phyloP scores from a whole-genome alignment of 352 stramenopile species.

The Phytopythium chamaehyphon region DNA sequence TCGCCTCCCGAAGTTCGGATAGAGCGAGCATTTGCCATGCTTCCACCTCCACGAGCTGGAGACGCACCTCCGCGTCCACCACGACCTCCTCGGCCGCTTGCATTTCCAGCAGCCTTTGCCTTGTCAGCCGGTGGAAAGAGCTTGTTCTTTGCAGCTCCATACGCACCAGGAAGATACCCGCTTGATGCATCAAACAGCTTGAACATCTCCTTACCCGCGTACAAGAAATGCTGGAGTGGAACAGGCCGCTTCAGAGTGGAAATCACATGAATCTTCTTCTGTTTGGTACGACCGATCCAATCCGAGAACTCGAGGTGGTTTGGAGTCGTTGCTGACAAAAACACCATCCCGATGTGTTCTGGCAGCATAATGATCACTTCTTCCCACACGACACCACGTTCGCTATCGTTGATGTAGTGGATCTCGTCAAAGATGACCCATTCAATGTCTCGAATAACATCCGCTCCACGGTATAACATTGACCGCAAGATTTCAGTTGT shows the following conservation, averaged over 20 bases:
- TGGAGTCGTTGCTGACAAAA: conserved; percentile 97
- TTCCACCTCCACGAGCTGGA: conserved; percentile 29
- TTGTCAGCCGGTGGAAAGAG: conserved; percentile 58
- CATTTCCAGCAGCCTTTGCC: conserved; percentile 24
- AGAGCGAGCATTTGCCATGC: conserved; percentile 36
- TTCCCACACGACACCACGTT: conserved; percentile 97
- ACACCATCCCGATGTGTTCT: conserved; percentile 96
- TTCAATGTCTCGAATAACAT: conserved; percentile 97
- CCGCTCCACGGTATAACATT: conserved; percentile 94
- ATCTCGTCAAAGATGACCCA: conserved; percentile 98
- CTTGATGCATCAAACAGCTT: conserved; percentile 63
- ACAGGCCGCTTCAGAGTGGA: conserved; percentile 96
- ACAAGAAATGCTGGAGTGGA: conserved; percentile 95
- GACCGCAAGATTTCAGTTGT: conserved; percentile 97
- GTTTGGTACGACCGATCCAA: conserved; percentile 98
- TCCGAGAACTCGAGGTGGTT: conserved; percentile 99
- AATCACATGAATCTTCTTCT: conserved; percentile 96
- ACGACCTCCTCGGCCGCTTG: conserved; percentile 17
- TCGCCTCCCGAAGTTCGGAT: conserved; percentile 58
- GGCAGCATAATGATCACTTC: conserved; percentile 98
- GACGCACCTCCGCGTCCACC: conserved; percentile 24
- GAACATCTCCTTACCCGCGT: conserved; percentile 92
- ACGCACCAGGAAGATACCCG: conserved; percentile 51
- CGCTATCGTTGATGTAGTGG: conserved; percentile 98
- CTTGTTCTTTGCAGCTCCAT: conserved; percentile 62